Evolutionary conservation across 75 land plant genomes (phyloP).

Genomic region (Adiantum capillusveneris): DNA sequence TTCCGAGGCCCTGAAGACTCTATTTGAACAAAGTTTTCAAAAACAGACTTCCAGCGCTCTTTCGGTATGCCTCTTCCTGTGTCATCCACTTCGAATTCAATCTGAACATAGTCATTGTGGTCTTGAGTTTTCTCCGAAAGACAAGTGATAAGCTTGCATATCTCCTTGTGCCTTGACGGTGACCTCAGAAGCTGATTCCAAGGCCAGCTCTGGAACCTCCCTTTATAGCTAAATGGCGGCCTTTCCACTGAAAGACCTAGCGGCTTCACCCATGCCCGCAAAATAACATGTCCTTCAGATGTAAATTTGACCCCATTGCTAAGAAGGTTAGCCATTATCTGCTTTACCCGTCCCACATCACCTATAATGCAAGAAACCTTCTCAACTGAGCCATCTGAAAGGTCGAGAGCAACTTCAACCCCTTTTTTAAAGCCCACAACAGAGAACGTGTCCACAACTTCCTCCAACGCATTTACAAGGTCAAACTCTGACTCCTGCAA

Average conservation of each 20-base stretch:
- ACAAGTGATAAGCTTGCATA: slow-evolving; percentile 7
- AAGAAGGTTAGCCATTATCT: slow-evolving; percentile 56
- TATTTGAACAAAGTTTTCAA: slow-evolving; percentile 77
- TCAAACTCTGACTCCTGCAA: slow-evolving; percentile 60
- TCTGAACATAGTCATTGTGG: slow-evolving; percentile 32
- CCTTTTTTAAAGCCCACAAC: slow-evolving; percentile 62
- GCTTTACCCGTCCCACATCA: slow-evolving; percentile 54
- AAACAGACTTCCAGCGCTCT: slow-evolving; percentile 52
- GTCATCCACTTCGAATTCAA: slow-evolving; percentile 72
- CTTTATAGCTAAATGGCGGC: background rate
- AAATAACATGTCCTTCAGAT: slow-evolving; percentile 46
- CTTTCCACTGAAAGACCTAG: background rate
- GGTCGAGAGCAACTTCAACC: slow-evolving; percentile 66
- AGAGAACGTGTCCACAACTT: slow-evolving; percentile 60
- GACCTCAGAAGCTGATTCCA: slow-evolving; percentile 8
- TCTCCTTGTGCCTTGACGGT: slow-evolving; percentile 14
- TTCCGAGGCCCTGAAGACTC: slow-evolving; percentile 29
- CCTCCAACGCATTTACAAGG: slow-evolving; percentile 53
- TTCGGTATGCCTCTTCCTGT: slow-evolving; percentile 79
- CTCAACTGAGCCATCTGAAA: slow-evolving; percentile 38
- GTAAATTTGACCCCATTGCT: slow-evolving; percentile 91
- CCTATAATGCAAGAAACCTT: slow-evolving; percentile 47
- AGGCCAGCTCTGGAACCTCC: slow-evolving; percentile 5
- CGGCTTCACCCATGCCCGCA: slow-evolving; percentile 56
- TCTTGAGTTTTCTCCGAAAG: slow-evolving; percentile 9